Evolutionary conservation across 1,284 basidiomycete genomes (phyloP).

Genomic region (Puccinia horiana): DNA sequence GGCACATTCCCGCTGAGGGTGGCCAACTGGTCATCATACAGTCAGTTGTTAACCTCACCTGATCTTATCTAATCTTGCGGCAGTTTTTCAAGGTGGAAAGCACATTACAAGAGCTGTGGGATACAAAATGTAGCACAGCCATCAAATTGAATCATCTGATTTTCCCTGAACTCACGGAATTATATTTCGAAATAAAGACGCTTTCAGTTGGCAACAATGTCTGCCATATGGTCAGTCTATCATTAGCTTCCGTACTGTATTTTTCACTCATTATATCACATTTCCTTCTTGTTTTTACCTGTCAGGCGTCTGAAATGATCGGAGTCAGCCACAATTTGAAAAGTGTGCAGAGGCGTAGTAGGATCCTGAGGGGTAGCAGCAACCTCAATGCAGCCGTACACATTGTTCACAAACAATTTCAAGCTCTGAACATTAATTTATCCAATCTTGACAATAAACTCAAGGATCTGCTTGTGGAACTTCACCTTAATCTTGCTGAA

Average conservation of each 20-base stretch:
- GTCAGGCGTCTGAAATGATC: background rate
- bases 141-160: background rate
- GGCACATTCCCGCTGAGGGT: background rate
- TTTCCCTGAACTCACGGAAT: background rate
- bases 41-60: background rate
- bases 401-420: background rate
- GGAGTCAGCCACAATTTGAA: background rate
- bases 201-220: background rate
- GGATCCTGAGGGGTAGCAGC: background rate
- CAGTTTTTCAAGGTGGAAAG: background rate
- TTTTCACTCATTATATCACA: background rate
- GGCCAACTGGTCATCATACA: background rate
- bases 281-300: background rate
- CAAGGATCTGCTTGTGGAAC: background rate
- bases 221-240: background rate
- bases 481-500: constrained; percentile 4
- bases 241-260: background rate
- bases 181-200: background rate
- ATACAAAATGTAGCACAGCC: background rate
- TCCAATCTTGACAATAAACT: background rate
- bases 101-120: background rate
- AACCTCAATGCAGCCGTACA: background rate
- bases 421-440: background rate
- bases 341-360: background rate
- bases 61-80: background rate